Evolutionary conservation across 441 rosid genomes (phyloP).

Genomic region (Jatropha multifida): DNA sequence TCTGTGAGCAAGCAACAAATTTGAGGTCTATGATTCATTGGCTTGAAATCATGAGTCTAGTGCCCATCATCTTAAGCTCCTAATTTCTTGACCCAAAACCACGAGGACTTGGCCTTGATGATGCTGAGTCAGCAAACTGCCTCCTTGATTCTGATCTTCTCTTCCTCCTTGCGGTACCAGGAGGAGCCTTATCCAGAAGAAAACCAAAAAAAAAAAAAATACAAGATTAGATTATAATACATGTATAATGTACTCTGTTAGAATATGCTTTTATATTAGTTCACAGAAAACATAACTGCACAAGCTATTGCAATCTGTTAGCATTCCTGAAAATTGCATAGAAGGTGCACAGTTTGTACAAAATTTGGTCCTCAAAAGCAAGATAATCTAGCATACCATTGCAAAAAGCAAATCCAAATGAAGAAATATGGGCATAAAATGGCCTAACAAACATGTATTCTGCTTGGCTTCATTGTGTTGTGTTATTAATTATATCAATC

Average conservation of each 20-base stretch:
- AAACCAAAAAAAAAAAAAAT: background rate
- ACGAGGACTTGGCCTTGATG: conserved; percentile 72
- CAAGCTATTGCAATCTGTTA: background rate
- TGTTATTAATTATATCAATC: background rate
- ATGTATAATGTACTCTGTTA: background rate
- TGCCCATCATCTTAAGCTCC: conserved; percentile 16
- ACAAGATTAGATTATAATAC: conserved; percentile 6
- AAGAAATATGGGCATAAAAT: background rate
- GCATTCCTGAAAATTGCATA: background rate
- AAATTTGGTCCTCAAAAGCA: background rate
- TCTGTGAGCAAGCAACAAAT: background rate
- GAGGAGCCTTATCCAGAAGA: conserved; percentile 59
- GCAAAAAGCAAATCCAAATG: background rate
- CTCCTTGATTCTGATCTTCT: conserved; percentile 62
- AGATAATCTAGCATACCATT: background rate
- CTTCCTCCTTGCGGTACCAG: conserved; percentile 88
- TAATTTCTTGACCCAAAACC: conserved; percentile 71
- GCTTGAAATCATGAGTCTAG: background rate
- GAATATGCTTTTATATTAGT: background rate
- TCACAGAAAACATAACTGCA: background rate
- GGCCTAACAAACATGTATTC: background rate
- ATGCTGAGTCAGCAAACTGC: conserved; percentile 53
- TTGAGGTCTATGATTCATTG: background rate
- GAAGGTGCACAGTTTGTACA: background rate
- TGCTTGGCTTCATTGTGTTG: background rate